phyloP scores from a whole-genome alignment of 75 land plant genomes.

The Cunninghamia lanceolata region DNA sequence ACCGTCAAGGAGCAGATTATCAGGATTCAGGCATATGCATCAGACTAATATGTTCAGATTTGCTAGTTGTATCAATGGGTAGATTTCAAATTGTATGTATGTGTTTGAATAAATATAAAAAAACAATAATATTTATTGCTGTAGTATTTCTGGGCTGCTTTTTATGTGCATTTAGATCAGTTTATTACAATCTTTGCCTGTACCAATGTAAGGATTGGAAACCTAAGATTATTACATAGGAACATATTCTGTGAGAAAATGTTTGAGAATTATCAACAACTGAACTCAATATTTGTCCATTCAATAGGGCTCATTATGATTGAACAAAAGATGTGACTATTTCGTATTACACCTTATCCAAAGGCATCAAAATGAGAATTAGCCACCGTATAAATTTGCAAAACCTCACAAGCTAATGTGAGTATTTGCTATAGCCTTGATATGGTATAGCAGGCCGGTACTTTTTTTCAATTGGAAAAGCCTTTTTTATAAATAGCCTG shows the following conservation, averaged over 20 bases:
- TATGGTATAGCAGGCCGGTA: too few species aligned
- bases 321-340: neutral
- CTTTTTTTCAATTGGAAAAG: too few species aligned
- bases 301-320: neutral
- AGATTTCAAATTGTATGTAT: too few species aligned
- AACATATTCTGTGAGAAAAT: neutral
- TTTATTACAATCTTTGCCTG: neutral
- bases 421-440: too few species aligned
- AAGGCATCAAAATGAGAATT: neutral
- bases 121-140: too few species aligned
- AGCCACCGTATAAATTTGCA: neutral
- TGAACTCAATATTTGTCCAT: neutral
- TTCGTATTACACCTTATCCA: neutral
- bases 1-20: too few species aligned
- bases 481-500: neutral
- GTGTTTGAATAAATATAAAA: too few species aligned
- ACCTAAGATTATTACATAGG: neutral
- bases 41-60: too few species aligned
- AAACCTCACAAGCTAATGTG: neutral
- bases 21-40: too few species aligned
- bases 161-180: too few species aligned
- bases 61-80: too few species aligned
- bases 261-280: neutral
- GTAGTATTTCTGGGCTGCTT: too few species aligned
- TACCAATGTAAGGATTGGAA: neutral